A percentile compares a stretch with the other conserved stretches of the same genome.
phyloP scores from a whole-genome alignment of 2,329 filamentous ascomycete species.

The Dothideomycetes sp. region DNA sequence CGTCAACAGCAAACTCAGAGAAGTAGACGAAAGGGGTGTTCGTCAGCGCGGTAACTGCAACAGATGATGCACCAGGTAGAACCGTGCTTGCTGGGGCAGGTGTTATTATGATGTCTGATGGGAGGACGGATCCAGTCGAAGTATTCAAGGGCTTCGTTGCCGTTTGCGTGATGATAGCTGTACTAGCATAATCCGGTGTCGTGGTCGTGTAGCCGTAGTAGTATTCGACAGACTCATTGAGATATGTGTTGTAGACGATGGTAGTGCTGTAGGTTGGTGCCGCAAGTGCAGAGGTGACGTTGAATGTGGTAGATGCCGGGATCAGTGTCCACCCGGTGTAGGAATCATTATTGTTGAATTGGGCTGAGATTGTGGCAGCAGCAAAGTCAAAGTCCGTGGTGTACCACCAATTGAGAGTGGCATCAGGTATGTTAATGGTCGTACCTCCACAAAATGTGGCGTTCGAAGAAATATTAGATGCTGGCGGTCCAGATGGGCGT shows the following conservation, averaged over 20 bases:
- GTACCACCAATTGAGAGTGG: conserved; percentile 25
- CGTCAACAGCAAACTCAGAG: conserved; percentile 31
- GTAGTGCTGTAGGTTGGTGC: conserved; percentile 14
- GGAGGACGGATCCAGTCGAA: conserved; percentile 17
- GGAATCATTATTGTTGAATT: conserved; percentile 16
- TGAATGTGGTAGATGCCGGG: conserved; percentile 19
- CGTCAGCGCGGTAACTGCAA: conserved; percentile 11
- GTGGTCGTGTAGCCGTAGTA: conserved; percentile 13
- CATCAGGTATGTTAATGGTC: conserved; percentile 23
- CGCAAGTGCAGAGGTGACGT: conserved; percentile 20
- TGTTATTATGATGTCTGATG: conserved; percentile 15
- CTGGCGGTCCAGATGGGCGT: background rate
- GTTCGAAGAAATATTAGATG: conserved; percentile 4
- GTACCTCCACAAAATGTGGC: conserved; percentile 16
- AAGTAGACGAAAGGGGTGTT: conserved; percentile 32
- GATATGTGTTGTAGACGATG: conserved; percentile 10
- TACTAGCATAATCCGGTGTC: conserved; percentile 19
- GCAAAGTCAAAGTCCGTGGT: conserved; percentile 19
- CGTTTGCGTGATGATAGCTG: conserved; percentile 19
- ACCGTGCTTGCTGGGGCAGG: conserved; percentile 16
- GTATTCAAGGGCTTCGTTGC: conserved; percentile 16
- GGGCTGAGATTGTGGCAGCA: conserved; percentile 20
- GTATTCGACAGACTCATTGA: conserved; percentile 9
- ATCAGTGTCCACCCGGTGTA: conserved; percentile 20
- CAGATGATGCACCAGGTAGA: conserved; percentile 1